Conservation (phyloP, 164 flowering plant species). For the Santalum album region DNA sequence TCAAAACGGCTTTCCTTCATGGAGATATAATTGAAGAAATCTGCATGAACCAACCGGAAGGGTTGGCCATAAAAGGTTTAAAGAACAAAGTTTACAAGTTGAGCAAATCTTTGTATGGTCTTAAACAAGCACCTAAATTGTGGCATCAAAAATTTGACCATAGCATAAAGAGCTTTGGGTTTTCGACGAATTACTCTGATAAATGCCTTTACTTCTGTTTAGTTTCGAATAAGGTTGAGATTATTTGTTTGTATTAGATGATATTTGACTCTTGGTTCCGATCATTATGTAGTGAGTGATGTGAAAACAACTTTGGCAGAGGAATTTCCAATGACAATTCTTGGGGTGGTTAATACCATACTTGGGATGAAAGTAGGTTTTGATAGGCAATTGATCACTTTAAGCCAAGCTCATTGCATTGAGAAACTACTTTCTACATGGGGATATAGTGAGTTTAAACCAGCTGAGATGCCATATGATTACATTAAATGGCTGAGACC, state of each 20-base stretch:
- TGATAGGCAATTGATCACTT: neutral
- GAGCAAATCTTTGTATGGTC: neutral
- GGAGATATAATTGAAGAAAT: neutral
- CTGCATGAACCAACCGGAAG: neutral
- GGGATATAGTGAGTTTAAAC: neutral
- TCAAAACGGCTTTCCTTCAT: neutral
- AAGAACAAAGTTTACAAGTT: neutral
- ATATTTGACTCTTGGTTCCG: too few species aligned
- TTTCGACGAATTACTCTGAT: too few species aligned
- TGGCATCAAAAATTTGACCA: neutral
- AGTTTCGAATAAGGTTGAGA: too few species aligned
- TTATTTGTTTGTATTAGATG: too few species aligned
- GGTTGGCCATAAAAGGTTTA: neutral
- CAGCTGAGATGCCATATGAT: neutral
- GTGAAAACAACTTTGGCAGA: too few species aligned
- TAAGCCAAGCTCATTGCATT: neutral
- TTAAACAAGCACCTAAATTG: neutral
- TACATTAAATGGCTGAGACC: neutral
- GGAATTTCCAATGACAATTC: too few species aligned
- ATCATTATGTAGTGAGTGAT: too few species aligned
- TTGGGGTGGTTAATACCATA: neutral
- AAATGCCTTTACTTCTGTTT: too few species aligned
- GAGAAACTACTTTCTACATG: neutral
- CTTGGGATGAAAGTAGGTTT: neutral
- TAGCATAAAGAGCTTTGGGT: too few species aligned